Conservation (phyloP, 176 grass and related monocot genomes). For the Chloris gayana region DNA sequence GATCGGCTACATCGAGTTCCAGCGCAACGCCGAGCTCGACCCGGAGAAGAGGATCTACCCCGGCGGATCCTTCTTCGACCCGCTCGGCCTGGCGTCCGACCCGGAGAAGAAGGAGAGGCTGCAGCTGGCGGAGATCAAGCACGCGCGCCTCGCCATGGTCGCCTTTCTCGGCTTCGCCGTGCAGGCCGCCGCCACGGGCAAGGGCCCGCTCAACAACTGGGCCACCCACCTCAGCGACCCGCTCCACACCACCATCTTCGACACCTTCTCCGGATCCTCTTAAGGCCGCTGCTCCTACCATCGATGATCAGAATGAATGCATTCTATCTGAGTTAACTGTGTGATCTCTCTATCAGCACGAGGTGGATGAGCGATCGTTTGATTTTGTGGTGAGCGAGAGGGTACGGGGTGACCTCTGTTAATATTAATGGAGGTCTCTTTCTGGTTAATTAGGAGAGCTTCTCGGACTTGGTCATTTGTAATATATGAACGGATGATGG, state of each 20-base stretch:
- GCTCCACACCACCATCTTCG: constrained; percentile 99
- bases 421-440: constrained; percentile 28
- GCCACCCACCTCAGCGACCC: constrained; percentile 98
- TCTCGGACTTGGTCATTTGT: constrained; percentile 47
- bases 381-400: constrained; percentile 62
- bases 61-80: constrained; percentile 88
- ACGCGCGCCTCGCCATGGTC: constrained; percentile 99
- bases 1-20: constrained; percentile 99
- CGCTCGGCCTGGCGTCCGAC: constrained; percentile 79
- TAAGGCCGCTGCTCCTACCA: constrained; percentile 26
- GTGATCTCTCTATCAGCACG: not conserved
- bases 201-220: constrained; percentile 99
- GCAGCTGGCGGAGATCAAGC: constrained; percentile 99
- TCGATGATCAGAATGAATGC: not conserved
- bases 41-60: constrained; percentile 94
- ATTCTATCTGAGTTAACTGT: not conserved
- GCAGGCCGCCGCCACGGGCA: constrained; percentile 96
- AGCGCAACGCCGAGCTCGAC: constrained; percentile 96
- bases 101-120: constrained; percentile 87
- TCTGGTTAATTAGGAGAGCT: constrained; percentile 43
- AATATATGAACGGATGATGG: constrained; percentile 54
- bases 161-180: constrained; percentile 92
- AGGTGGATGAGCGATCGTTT: constrained; percentile 34
- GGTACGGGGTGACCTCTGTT: constrained; percentile 5
- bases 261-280: constrained; percentile 73